Evolutionary conservation across 805 yeast species (phyloP).

Genomic region (Candida sphagnicola): DNA sequence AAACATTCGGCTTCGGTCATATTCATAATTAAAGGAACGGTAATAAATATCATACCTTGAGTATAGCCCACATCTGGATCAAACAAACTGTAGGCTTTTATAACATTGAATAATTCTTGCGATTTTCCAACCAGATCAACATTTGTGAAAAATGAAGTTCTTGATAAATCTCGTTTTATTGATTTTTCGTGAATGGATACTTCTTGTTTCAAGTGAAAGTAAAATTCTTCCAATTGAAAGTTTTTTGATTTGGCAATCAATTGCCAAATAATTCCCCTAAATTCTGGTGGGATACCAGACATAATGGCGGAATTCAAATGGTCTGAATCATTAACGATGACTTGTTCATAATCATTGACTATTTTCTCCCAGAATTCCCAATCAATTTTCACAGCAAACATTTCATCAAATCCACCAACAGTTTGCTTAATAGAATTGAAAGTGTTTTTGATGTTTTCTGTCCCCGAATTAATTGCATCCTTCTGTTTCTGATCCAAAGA

Average conservation of each 20-base stretch:
- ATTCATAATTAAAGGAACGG: constrained; percentile 79
- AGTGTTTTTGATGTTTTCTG: constrained; percentile 34
- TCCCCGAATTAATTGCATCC: constrained; percentile 39
- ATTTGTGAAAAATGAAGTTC: constrained; percentile 77
- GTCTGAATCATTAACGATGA: constrained; percentile 59
- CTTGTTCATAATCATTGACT: constrained; percentile 68
- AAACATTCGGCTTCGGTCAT: constrained; percentile 84
- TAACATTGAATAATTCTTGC: constrained; percentile 65
- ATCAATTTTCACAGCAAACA: constrained; percentile 41
- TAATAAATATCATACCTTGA: constrained; percentile 95
- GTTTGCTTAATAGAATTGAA: constrained; percentile 48
- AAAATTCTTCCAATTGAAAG: constrained; percentile 56
- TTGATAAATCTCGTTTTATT: constrained; percentile 74
- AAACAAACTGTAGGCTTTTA: constrained; percentile 78
- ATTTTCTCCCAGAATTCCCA: constrained; percentile 90
- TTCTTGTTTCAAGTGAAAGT: constrained; percentile 44
- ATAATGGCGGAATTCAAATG: constrained; percentile 59
- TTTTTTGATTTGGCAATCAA: constrained; percentile 76
- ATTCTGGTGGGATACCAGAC: constrained; percentile 77
- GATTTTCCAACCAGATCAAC: constrained; percentile 51
- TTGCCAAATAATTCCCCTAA: constrained; percentile 93
- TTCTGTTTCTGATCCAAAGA: constrained; percentile 48
- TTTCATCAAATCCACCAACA: constrained; percentile 39
- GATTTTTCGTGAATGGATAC: constrained; percentile 65
- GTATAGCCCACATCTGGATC: constrained; percentile 97